Conservation (phyloP, 768 basidiomycete genomes). For the Polyporus arcularius region DNA sequence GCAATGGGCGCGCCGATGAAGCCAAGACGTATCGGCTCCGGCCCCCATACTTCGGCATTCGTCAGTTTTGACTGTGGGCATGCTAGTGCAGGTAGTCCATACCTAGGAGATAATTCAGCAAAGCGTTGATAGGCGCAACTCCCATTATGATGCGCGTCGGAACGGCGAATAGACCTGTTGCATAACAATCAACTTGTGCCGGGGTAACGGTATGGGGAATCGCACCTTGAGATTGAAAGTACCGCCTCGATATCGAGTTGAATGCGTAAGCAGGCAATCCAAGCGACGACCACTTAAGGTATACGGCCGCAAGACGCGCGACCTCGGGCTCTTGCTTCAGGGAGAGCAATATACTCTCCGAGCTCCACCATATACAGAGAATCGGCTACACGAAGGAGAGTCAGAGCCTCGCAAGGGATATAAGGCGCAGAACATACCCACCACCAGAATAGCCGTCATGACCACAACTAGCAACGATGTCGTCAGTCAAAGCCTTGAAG, state of each 20-base stretch:
- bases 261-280: slow-evolving; percentile 78
- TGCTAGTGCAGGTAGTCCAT: slow-evolving; percentile 10
- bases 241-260: slow-evolving; percentile 61
- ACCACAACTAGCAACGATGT: slow-evolving; percentile 52
- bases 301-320: slow-evolving; percentile 71
- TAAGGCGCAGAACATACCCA: slow-evolving; percentile 36
- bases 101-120: slow-evolving; percentile 88
- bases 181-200: background rate
- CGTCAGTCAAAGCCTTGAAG: background rate
- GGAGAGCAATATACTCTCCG: slow-evolving; percentile 74
- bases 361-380: slow-evolving; percentile 75
- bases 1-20: slow-evolving; percentile 93
- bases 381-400: slow-evolving; percentile 44
- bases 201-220: background rate
- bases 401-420: background rate
- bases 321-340: slow-evolving; percentile 85
- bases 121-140: slow-evolving; percentile 82
- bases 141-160: slow-evolving; percentile 83
- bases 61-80: too few relatives aligned
- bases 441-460: slow-evolving; percentile 57
- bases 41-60: slow-evolving; percentile 71
- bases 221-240: slow-evolving; percentile 81
- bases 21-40: slow-evolving; percentile 73
- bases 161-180: slow-evolving; percentile 70
- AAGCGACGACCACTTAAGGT: slow-evolving; percentile 73